Percentiles rank a stretch among this genome's conserved stretches.
These are phyloP conservation scores for Fraxinus angustifolia DNA, from an alignment of 305 asterid species.

Conservation along the genomic window DNA sequence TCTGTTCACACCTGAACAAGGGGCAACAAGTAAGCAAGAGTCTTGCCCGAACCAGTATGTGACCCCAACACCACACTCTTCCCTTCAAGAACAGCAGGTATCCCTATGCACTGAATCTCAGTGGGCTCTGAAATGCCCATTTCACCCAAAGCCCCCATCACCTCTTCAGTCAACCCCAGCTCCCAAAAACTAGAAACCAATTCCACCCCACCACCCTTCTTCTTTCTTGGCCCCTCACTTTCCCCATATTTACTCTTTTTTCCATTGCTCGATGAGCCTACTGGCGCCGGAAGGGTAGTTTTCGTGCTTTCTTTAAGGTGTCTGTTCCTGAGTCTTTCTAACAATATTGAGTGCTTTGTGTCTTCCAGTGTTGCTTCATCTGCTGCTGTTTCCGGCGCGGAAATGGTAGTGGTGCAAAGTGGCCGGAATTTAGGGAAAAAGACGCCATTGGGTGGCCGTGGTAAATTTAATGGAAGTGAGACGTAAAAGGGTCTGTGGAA, in stretches of 20 bases:
- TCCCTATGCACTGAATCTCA: conserved; percentile 91
- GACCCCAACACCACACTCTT: conserved; percentile 89
- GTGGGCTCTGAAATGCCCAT: conserved; percentile 78
- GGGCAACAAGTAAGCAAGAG: conserved; percentile 93
- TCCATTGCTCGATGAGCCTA: conserved; percentile 7
- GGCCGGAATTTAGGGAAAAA: conserved; percentile 60
- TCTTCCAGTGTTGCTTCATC: conserved; percentile 48
- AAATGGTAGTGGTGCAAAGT: conserved; percentile 44
- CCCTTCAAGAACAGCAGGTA: conserved; percentile 72
- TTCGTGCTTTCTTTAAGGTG: conserved; percentile 68
- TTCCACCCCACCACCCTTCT: conserved; percentile 41
- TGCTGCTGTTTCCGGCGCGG: conserved; percentile 27
- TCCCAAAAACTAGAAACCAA: conserved; percentile 71
- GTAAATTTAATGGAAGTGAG: conserved; percentile 21
- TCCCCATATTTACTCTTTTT: conserved; percentile 30
- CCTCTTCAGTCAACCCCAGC: conserved; percentile 77
- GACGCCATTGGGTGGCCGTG: conserved; percentile 28
- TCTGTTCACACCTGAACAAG: conserved; percentile 67
- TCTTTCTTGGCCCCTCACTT: conserved; percentile 41
- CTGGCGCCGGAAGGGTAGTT: conserved; percentile 23
- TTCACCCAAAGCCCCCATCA: conserved; percentile 69
- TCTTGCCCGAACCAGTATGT: conserved; percentile 98
- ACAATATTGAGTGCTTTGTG: conserved; percentile 69
- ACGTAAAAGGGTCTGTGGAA: conserved; percentile 32
- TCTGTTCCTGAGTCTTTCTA: conserved; percentile 77